Percentiles rank a stretch among this genome's conserved stretches.
phyloP scores from a whole-genome alignment of 2,329 filamentous ascomycete species.

The Scytalidium sp. region DNA sequence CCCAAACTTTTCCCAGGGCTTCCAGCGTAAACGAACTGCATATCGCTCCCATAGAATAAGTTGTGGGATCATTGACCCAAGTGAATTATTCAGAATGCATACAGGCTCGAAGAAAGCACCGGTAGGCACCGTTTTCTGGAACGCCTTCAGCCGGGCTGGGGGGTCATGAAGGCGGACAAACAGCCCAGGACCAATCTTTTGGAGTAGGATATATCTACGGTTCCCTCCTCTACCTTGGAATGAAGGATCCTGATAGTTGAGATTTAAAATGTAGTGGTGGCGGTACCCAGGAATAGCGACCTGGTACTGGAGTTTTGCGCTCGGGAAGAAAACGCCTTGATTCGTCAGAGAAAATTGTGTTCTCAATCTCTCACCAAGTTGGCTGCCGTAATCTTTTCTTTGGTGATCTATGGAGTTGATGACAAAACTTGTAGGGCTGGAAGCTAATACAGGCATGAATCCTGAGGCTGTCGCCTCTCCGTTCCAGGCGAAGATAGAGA shows the following conservation, averaged over 20 bases:
- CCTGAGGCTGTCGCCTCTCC: not conserved
- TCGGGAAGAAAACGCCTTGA: conserved; percentile 7
- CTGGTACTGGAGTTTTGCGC: conserved; percentile 3
- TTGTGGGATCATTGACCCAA: no score
- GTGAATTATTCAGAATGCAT: no score
- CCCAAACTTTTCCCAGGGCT: conserved; percentile 3
- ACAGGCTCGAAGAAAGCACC: no score
- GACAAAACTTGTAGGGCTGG: conserved; percentile 1
- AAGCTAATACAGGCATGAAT: conserved; percentile 3
- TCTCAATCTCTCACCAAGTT: conserved; percentile 4
- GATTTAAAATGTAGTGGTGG: conserved; percentile 4
- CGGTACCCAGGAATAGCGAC: conserved; percentile 3
- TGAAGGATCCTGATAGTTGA: not conserved
- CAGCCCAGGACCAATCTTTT: no score
- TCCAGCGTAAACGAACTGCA: conserved; percentile 5
- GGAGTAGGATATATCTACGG: not conserved
- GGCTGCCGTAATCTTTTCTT: not conserved
- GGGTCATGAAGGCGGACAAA: no score
- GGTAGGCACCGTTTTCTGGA: no score
- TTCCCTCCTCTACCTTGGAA: not conserved
- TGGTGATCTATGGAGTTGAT: no score
- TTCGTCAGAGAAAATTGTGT: conserved; percentile 7
- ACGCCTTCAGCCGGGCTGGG: no score
- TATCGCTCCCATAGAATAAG: conserved; percentile 3
- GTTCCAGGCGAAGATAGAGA: conserved; percentile 29